Conservation (phyloP, 176 grass and related monocot species). For the Carex parvula region DNA sequence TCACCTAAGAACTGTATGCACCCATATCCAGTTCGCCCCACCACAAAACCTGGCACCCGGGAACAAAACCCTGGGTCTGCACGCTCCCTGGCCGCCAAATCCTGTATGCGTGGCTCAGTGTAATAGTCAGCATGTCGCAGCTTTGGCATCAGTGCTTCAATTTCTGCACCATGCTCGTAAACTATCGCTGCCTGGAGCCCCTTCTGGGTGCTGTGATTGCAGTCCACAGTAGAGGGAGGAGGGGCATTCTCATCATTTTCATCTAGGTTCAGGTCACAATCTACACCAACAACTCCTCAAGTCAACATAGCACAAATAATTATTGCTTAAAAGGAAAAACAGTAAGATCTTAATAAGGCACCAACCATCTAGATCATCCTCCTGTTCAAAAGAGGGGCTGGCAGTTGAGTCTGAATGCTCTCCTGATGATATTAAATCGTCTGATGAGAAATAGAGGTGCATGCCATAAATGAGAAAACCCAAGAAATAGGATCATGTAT, state of each 20-base stretch:
- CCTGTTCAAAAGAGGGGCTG: conserved; percentile 8
- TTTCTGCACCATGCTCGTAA: conserved; percentile 44
- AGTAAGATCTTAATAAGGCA: not conserved
- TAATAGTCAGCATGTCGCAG: conserved; percentile 60
- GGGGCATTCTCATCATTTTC: conserved; percentile 24
- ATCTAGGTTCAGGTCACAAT: conserved; percentile 23
- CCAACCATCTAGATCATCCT: conserved; percentile 26
- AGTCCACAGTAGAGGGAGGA: conserved; percentile 11
- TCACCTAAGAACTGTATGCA: conserved; percentile 59
- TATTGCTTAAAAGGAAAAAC: not conserved
- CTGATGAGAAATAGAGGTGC: conserved; percentile 16
- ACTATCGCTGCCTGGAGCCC: conserved; percentile 35
- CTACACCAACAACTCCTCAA: conserved; percentile 12
- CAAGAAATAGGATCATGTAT: conserved; percentile 2
- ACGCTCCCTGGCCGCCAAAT: conserved; percentile 54
- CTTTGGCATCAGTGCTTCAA: conserved; percentile 44
- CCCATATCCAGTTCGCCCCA: conserved; percentile 50
- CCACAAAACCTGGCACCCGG: conserved; percentile 43
- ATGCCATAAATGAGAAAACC: not conserved
- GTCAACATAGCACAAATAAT: not conserved
- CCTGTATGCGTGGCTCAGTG: conserved; percentile 44
- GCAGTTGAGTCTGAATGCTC: not conserved
- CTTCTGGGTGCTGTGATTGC: conserved; percentile 30
- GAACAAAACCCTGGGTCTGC: conserved; percentile 53
- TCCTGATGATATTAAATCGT: conserved; percentile 17